Base-by-base conservation (phyloP, 345 rosid species). In the Bruguiera sexangula region DNA sequence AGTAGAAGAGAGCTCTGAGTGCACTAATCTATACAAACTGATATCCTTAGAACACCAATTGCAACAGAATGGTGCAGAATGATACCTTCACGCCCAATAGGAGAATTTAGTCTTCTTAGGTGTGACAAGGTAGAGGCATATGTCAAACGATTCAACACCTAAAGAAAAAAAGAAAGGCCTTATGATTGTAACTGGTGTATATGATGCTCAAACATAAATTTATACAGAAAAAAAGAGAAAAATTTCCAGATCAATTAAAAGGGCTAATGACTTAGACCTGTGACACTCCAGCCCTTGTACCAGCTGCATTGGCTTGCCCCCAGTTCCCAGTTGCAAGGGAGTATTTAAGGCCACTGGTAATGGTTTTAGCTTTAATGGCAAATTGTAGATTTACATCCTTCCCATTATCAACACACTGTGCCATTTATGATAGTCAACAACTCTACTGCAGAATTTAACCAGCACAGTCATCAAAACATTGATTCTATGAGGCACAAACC, bases 251-350 rank as follows among this genome's bases (percentile, higher is more conserved):
- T 34, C 22, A 13, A 52, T 18, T 19, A 0, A 22, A 43, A n/a
- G 22, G 9, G 32, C 32, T 57, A 60, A 51, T 51, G 39, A 6
- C 31, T 73, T 52, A 69, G 66, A 95, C 99, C 97, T 95, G 99
- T 37, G 99, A 95, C 32, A 95, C 99, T 85, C 99, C 99, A 69
- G 99, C 99, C 79, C 99, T 89, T 73, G 99, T 92, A 57, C 99
- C 99, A 69, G 99, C 97, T 32, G 99, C 97, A 80, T 95, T 95
- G 72, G 99, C 96, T 82, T 95, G 96, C 32, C 99, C 99, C 99
- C 99, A 95, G 63, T 95, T 92, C 60, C 99, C 99, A 62, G 99
- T 95, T 64, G 99, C 99, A 72, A 95, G 95, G 3, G 99, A 90
- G 77, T 95, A 95, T 78, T 95, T 95, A 63, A 95, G 87, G 58